These are phyloP conservation scores for Pseudocercospora fuligena DNA, from an alignment of 2,329 filamentous ascomycete species.

Conservation along the genomic window DNA sequence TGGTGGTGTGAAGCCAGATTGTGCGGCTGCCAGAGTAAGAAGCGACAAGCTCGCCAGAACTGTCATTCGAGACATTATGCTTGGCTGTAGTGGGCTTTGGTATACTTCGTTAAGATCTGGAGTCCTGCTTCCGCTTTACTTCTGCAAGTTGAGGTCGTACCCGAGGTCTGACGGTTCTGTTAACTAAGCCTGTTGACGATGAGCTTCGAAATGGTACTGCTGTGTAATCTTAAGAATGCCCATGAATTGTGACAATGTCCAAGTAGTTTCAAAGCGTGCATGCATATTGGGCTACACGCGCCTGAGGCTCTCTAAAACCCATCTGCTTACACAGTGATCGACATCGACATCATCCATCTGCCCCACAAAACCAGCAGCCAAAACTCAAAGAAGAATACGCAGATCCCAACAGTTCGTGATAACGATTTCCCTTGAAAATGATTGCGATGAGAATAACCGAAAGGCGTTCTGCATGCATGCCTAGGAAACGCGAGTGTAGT, in stretches of 20 bases:
- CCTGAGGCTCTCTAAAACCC: not conserved
- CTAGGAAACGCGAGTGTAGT: not conserved
- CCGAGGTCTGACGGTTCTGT: too few species aligned
- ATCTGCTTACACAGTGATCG: not conserved
- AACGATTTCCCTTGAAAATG: not conserved
- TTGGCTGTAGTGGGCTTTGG: not conserved
- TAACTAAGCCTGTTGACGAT: too few species aligned
- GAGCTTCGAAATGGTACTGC: not conserved
- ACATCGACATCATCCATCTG: not conserved
- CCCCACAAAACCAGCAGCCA: not conserved
- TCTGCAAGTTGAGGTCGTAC: too few species aligned
- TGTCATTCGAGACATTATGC: not conserved
- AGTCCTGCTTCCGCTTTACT: not conserved
- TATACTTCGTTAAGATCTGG: not conserved
- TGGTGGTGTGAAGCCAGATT: constrained; percentile 16
- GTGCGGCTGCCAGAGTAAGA: constrained; percentile 3
- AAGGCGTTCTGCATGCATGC: not conserved
- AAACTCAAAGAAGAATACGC: not conserved
- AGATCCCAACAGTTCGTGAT: not conserved
- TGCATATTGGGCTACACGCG: not conserved
- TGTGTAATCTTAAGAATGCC: not conserved
- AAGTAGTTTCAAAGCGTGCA: not conserved
- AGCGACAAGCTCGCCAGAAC: not conserved
- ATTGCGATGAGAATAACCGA: not conserved
- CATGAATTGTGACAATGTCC: not conserved